Conservation (phyloP, 2,329 filamentous ascomycete species). For the Paecilomyces fulvus region DNA sequence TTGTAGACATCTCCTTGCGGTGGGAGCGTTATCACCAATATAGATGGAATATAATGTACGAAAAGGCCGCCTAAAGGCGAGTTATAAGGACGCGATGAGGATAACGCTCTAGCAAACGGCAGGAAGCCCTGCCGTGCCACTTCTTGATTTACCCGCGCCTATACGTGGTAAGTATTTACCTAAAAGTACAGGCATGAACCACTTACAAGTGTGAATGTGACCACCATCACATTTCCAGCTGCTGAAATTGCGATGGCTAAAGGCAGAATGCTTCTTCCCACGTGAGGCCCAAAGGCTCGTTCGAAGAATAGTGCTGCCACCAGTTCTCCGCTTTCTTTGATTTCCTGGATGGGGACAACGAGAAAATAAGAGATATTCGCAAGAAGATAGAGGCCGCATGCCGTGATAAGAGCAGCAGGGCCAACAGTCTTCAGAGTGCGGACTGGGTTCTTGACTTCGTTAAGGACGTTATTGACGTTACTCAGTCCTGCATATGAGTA, state of each 20-base stretch:
- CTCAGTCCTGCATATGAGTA: constrained; percentile 61
- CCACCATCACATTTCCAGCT: constrained; percentile 64
- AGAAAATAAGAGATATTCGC: constrained; percentile 57
- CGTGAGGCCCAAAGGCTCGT: constrained; percentile 49
- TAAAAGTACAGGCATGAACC: neutral
- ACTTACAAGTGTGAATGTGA: constrained; percentile 58
- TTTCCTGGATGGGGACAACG: constrained; percentile 59
- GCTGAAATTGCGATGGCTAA: constrained; percentile 60
- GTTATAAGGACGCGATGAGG: constrained; percentile 58
- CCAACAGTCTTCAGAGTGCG: constrained; percentile 56
- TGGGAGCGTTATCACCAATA: constrained; percentile 58
- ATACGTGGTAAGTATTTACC: constrained; percentile 1
- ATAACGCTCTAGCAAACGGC: constrained; percentile 52
- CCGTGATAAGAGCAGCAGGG: constrained; percentile 51
- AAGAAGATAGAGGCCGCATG: constrained; percentile 57
- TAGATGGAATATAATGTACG: constrained; percentile 59
- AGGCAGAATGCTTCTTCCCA: constrained; percentile 53
- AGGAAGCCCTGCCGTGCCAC: constrained; percentile 64
- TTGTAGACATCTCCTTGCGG: constrained; percentile 60
- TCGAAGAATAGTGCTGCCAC: constrained; percentile 62
- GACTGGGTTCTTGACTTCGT: constrained; percentile 61
- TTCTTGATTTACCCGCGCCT: constrained; percentile 64
- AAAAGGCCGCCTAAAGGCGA: constrained; percentile 60
- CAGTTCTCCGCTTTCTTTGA: constrained; percentile 57
- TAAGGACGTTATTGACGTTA: constrained; percentile 63